Evolutionary conservation across 805 yeast genomes (phyloP).

Genomic region (Candida namnaoensis): DNA sequence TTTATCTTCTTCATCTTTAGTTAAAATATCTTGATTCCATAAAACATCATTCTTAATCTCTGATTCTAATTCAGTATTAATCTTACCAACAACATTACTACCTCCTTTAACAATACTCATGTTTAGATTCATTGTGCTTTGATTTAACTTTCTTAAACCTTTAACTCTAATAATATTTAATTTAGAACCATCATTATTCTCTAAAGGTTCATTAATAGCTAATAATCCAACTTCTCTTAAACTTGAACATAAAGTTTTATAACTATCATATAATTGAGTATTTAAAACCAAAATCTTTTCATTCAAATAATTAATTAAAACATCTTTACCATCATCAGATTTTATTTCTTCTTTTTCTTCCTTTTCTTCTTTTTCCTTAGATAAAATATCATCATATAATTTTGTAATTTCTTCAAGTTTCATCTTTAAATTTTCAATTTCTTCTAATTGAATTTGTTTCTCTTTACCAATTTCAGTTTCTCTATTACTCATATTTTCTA

Average conservation of each 20-base stretch:
- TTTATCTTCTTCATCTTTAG: constrained; percentile 11
- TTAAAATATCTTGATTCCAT: constrained; percentile 30
- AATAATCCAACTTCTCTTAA: constrained; percentile 55
- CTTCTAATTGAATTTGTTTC: constrained; percentile 36
- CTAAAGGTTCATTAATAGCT: constrained; percentile 27
- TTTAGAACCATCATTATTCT: constrained; percentile 1
- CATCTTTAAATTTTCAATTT: constrained; percentile 36
- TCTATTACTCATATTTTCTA: constrained; percentile 60
- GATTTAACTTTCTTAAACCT: constrained; percentile 51
- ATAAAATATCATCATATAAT: constrained; percentile 5
- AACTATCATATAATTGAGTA: constrained; percentile 18
- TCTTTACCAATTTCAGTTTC: constrained; percentile 53
- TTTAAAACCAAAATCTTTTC: too few species aligned
- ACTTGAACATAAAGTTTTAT: constrained; percentile 11
- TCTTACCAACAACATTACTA: constrained; percentile 27
- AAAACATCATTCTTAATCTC: constrained; percentile 29
- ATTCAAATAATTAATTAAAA: too few species aligned
- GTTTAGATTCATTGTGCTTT: too few species aligned
- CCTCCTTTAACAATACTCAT: constrained; percentile 7
- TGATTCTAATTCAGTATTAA: constrained; percentile 24
- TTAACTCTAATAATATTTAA: constrained; percentile 48
- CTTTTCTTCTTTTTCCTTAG: constrained; percentile 31
- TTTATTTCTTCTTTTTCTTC: too few species aligned
- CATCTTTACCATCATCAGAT: too few species aligned
- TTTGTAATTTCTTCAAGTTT: constrained; percentile 25